A percentile compares a stretch with the other conserved stretches of the same genome.
These are phyloP conservation scores for Stellera chamaejasme DNA, from an alignment of 345 rosid genomes.

Conservation along the genomic window DNA sequence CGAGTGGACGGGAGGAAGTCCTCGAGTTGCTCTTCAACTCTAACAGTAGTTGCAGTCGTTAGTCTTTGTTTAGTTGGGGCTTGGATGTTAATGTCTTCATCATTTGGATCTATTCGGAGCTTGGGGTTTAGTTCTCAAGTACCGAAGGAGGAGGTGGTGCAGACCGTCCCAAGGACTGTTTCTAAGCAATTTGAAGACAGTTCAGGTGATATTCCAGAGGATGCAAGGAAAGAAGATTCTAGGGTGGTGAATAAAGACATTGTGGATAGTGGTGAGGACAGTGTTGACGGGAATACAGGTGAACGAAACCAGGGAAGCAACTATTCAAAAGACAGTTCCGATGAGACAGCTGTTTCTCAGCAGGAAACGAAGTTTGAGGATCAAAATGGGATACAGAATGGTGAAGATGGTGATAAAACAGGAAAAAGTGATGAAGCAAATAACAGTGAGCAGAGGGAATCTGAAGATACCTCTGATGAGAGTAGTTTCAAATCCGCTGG, in stretches of 20 bases:
- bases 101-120: slow-evolving; percentile 37
- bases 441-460: slow-evolving; percentile 22
- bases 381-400: slow-evolving; percentile 21
- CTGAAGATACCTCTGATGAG: slow-evolving; percentile 31
- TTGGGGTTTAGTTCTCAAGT: slow-evolving; percentile 25
- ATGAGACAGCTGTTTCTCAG: slow-evolving; percentile 19
- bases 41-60: slow-evolving; percentile 48
- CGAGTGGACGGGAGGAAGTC: slow-evolving; percentile 62
- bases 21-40: slow-evolving; percentile 50
- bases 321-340: slow-evolving; percentile 19
- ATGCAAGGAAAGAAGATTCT: slow-evolving; percentile 31
- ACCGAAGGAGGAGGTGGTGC: slow-evolving; percentile 15
- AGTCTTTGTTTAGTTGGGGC: slow-evolving; percentile 65
- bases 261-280: slow-evolving; percentile 17
- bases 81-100: slow-evolving; percentile 81
- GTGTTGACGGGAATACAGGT: slow-evolving; percentile 15
- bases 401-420: slow-evolving; percentile 23
- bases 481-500: slow-evolving; percentile 19
- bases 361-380: slow-evolving; percentile 22
- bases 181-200: slow-evolving; percentile 35
- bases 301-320: slow-evolving; percentile 17
- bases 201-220: slow-evolving; percentile 39
- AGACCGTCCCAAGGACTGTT: slow-evolving; percentile 12
- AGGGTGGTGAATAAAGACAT: slow-evolving; percentile 13
- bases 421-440: slow-evolving; percentile 19